Conservation (phyloP, 768 basidiomycete species). For the Mycena galericulata region DNA sequence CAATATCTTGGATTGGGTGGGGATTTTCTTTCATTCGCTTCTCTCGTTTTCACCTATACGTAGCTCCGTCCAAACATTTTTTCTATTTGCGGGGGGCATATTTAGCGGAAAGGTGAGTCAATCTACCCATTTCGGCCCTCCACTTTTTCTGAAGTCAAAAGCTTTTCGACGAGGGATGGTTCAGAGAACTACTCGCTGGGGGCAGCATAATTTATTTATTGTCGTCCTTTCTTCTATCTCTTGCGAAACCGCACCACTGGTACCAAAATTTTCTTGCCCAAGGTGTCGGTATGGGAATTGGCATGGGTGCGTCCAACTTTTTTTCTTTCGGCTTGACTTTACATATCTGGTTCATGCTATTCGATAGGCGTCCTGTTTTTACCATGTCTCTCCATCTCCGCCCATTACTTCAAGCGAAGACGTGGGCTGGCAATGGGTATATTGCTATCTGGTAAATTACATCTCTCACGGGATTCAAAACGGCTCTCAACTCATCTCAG, state of each 20-base stretch:
- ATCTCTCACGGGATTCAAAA: no score
- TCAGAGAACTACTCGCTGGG: conserved; percentile 53
- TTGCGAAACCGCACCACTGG: conserved; percentile 59
- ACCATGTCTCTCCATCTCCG: conserved; percentile 62
- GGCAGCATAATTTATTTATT: conserved; percentile 56
- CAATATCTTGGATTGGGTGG: conserved; percentile 64
- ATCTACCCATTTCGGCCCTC: conserved; percentile 34
- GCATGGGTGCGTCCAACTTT: conserved; percentile 51
- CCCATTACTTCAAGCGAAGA: conserved; percentile 63
- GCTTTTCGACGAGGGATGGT: conserved; percentile 62
- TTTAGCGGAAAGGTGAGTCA: conserved; percentile 48
- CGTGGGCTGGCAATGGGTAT: conserved; percentile 70
- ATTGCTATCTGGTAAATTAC: conserved; percentile 60
- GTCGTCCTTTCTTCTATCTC: conserved; percentile 66
- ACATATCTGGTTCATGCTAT: no score
- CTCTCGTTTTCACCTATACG: no score
- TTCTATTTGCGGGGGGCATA: conserved; percentile 59
- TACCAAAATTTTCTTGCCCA: conserved; percentile 68
- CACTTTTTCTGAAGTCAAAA: neutral
- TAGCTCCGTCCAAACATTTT: conserved; percentile 58
- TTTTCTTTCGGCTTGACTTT: neutral
- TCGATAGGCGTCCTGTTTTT: conserved; percentile 55
- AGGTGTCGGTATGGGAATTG: conserved; percentile 67
- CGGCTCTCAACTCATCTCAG: no score
- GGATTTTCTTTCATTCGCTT: neutral